phyloP scores from a whole-genome alignment of 1,284 basidiomycete species.

The Sparassis latifolia region DNA sequence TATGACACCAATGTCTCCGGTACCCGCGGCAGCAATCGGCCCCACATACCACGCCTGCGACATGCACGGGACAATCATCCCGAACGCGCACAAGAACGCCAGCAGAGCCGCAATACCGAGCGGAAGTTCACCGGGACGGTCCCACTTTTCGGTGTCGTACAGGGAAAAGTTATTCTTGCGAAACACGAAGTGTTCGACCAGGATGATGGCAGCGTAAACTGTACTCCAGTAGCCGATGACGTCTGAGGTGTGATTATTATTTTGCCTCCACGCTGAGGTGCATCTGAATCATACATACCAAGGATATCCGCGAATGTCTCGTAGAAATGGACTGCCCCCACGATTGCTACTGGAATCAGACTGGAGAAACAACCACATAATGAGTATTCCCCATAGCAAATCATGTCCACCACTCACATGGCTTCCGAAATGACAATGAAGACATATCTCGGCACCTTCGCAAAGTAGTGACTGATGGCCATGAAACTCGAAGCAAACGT shows the following conservation, averaged over 20 bases:
- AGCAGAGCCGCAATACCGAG: slow-evolving; percentile 43
- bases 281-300: slow-evolving; percentile 27
- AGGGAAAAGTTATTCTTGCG: slow-evolving; percentile 30
- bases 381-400: slow-evolving; percentile 4
- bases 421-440: slow-evolving; percentile 64
- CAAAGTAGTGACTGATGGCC: slow-evolving; percentile 51
- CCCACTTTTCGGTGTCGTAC: slow-evolving; percentile 36
- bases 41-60: slow-evolving; percentile 54
- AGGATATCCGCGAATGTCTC: slow-evolving; percentile 50
- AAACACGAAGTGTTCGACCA: slow-evolving; percentile 54
- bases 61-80: slow-evolving; percentile 53
- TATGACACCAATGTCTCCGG: slow-evolving; percentile 53
- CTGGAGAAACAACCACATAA: slow-evolving; percentile 25
- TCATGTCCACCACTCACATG: slow-evolving; percentile 37
- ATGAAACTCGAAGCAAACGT: slow-evolving; percentile 71
- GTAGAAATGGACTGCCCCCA: slow-evolving; percentile 55
- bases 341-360: slow-evolving; percentile 52
- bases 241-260: slow-evolving; percentile 14
- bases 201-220: slow-evolving; percentile 45
- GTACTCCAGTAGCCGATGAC: slow-evolving; percentile 59
- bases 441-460: slow-evolving; percentile 65
- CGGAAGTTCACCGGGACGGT: slow-evolving; percentile 33
- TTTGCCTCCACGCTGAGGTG: no score
- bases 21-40: slow-evolving; percentile 37
- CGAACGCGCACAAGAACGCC: slow-evolving; percentile 42